Conservation (phyloP, 1,139 yeast species). For the Suhomyces ambrosiae region DNA sequence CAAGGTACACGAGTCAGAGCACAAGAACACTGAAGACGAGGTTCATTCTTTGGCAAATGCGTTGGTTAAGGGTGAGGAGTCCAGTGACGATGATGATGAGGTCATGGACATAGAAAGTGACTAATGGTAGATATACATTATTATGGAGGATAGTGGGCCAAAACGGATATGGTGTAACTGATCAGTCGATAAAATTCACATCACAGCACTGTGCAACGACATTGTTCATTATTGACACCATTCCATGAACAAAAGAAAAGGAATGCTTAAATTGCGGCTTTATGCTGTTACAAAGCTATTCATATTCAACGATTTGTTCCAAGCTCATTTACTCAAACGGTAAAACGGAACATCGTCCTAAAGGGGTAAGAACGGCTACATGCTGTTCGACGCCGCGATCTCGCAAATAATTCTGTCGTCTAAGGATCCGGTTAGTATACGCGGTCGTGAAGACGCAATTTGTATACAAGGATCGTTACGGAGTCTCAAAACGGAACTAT, state of each 20-base stretch:
- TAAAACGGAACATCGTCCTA: too few species aligned
- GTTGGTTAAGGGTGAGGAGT: constrained; percentile 53
- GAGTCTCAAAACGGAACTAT: not conserved
- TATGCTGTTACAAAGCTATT: too few species aligned
- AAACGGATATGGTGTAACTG: too few species aligned
- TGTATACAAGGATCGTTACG: not conserved
- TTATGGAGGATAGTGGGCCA: too few species aligned
- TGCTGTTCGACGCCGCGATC: not conserved
- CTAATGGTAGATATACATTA: constrained; percentile 17
- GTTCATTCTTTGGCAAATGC: constrained; percentile 40
- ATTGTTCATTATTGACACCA: too few species aligned
- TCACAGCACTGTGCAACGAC: too few species aligned
- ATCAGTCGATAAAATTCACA: too few species aligned
- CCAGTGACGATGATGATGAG: constrained; percentile 62
- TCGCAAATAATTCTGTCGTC: too few species aligned
- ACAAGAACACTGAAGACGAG: constrained; percentile 24
- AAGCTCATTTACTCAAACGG: too few species aligned
- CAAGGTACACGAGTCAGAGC: constrained; percentile 12
- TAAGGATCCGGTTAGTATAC: not conserved
- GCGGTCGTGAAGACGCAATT: constrained; percentile 1
- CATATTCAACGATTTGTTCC: too few species aligned
- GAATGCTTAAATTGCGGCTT: too few species aligned
- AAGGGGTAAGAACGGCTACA: not conserved
- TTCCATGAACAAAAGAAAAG: too few species aligned
- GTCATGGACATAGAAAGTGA: constrained; percentile 69